Percentiles rank a stretch among this genome's conserved stretches.
Evolutionary conservation across 352 stramenopile genomes (phyloP).

Genomic region (Pythium aphanidermatum): DNA sequence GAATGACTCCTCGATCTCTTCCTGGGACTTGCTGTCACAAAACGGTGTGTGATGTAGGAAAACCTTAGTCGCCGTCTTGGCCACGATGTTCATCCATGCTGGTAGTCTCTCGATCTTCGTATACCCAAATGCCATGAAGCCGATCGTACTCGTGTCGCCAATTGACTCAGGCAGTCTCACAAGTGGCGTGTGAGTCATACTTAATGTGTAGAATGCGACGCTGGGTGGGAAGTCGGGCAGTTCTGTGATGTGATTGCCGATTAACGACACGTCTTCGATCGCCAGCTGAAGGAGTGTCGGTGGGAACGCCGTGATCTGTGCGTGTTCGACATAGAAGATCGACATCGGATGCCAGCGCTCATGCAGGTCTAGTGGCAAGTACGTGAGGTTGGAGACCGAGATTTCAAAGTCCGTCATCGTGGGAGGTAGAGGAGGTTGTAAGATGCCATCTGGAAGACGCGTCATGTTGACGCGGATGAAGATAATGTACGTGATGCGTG

Average conservation of each 20-base stretch:
- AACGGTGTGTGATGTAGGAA: slow-evolving; percentile 26
- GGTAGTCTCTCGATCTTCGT: slow-evolving; percentile 12
- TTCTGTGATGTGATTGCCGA: slow-evolving; percentile 14
- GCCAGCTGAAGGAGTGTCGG: slow-evolving; percentile 11
- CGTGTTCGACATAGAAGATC: slow-evolving; percentile 32
- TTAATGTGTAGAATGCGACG: slow-evolving; percentile 16
- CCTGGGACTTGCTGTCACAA: slow-evolving; percentile 8
- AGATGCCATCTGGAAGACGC: slow-evolving; percentile 25
- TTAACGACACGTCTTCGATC: slow-evolving; percentile 17
- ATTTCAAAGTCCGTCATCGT: slow-evolving; percentile 46
- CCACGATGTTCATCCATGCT: slow-evolving; percentile 11
- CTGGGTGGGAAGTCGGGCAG: slow-evolving; percentile 7
- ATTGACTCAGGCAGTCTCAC: slow-evolving; percentile 6
- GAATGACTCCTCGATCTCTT: slow-evolving; percentile 1
- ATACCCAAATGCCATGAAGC: slow-evolving; percentile 15
- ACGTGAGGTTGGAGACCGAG: slow-evolving; percentile 27
- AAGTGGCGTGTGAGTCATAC: slow-evolving; percentile 23
- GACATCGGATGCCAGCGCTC: slow-evolving; percentile 23
- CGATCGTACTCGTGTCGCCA: slow-evolving; percentile 3
- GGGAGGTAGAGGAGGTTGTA: slow-evolving; percentile 25
- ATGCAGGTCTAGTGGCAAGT: slow-evolving; percentile 22
- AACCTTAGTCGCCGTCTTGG: slow-evolving; percentile 22
- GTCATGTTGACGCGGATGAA: slow-evolving; percentile 49
- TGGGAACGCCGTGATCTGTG: slow-evolving; percentile 23
- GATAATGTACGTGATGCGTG: slow-evolving; percentile 29